Evolutionary conservation across 1,139 yeast species (phyloP).

Genomic region (Kodamaea derodonti): DNA sequence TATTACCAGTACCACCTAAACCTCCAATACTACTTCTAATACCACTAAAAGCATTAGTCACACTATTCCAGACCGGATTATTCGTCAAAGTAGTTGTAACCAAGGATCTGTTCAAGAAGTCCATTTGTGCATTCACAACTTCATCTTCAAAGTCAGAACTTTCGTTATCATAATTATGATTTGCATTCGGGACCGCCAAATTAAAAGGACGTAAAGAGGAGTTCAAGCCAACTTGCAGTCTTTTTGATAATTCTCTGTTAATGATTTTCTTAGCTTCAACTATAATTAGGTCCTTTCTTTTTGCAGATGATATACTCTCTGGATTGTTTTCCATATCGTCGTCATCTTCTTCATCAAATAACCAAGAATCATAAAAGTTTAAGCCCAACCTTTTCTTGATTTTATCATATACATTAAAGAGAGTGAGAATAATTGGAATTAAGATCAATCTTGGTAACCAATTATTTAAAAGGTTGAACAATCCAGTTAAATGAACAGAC

Average conservation of each 20-base stretch:
- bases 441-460: slow-evolving; percentile 71
- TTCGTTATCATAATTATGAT: slow-evolving; percentile 4
- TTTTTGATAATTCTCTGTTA: slow-evolving; percentile 30
- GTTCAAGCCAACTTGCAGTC: slow-evolving; percentile 15
- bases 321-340: slow-evolving; percentile 8
- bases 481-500: slow-evolving; percentile 69
- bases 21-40: slow-evolving; percentile 14
- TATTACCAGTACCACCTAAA: no score
- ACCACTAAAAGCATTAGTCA: slow-evolving; percentile 25
- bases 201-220: slow-evolving; percentile 27
- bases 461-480: slow-evolving; percentile 69
- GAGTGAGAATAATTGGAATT: slow-evolving; percentile 61
- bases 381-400: slow-evolving; percentile 47
- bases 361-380: slow-evolving; percentile 50
- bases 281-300: slow-evolving; percentile 34
- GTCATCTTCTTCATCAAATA: slow-evolving; percentile 12
- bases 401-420: slow-evolving; percentile 67
- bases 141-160: slow-evolving; percentile 5
- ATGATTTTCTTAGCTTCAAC: slow-evolving; percentile 44
- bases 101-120: slow-evolving; percentile 5
- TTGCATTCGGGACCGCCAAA: slow-evolving; percentile 23
- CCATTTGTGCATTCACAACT: slow-evolving; percentile 10
- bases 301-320: slow-evolving; percentile 17
- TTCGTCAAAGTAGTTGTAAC: slow-evolving; percentile 2
- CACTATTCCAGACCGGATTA: slow-evolving; percentile 19